These are phyloP conservation scores for Macrolepiota dolichaula DNA, from an alignment of 768 basidiomycete genomes.

Conservation along the genomic window DNA sequence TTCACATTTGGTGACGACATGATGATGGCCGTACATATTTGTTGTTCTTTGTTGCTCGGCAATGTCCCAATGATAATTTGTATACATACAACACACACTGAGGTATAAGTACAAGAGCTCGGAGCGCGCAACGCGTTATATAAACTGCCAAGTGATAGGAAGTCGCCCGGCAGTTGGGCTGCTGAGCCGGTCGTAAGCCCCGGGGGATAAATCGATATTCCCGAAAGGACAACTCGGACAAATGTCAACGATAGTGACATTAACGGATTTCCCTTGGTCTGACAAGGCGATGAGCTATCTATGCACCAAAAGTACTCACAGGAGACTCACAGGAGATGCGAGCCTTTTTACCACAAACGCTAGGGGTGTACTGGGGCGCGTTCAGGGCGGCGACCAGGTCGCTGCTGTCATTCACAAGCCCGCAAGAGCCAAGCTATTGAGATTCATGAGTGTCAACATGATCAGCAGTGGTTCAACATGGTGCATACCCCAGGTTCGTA, in stretches of 20 bases:
- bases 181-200: not conserved
- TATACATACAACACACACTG: no score
- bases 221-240: not conserved
- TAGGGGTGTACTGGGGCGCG: not conserved
- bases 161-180: not conserved
- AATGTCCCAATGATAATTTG: no score
- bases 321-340: not conserved
- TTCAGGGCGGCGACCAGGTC: not conserved
- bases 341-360: not conserved
- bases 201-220: not conserved
- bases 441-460: not conserved
- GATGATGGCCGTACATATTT: not conserved
- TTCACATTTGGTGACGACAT: not conserved
- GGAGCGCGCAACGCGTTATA: not conserved
- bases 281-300: not conserved
- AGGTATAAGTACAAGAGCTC: not conserved
- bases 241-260: not conserved
- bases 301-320: not conserved
- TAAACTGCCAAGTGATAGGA: not conserved
- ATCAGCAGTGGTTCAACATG: not conserved
- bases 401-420: not conserved
- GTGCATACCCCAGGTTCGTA: not conserved
- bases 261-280: not conserved
- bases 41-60: not conserved
- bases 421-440: not conserved